Evolutionary conservation across 805 yeast species (phyloP).

Genomic region (Candida cerambycidarum): DNA sequence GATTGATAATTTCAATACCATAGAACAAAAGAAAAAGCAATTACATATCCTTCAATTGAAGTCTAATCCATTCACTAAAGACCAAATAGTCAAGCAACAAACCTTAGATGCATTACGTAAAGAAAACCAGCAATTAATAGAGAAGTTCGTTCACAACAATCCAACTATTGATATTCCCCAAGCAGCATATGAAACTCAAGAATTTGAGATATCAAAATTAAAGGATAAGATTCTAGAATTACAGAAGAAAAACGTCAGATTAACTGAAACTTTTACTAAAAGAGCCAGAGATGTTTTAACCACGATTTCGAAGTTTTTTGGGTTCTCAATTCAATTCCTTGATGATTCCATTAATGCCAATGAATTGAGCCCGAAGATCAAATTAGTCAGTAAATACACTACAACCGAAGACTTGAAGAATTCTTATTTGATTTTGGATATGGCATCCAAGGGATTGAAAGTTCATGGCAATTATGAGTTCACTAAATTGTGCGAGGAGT

Average conservation of each 20-base stretch:
- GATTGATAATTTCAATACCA: slow-evolving; percentile 22
- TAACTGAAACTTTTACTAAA: slow-evolving; percentile 56
- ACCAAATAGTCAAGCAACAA: slow-evolving; percentile 59
- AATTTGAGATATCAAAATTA: slow-evolving; percentile 49
- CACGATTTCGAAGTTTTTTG: slow-evolving; percentile 65
- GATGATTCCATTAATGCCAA: slow-evolving; percentile 42
- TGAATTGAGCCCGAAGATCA: slow-evolving; percentile 54
- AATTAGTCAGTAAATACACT: slow-evolving; percentile 47
- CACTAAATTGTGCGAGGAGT: slow-evolving; percentile 42
- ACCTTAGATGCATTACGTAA: slow-evolving; percentile 49
- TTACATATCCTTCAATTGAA: slow-evolving; percentile 60
- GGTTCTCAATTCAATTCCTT: slow-evolving; percentile 69
- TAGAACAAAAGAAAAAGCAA: slow-evolving; percentile 21
- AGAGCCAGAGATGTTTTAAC: slow-evolving; percentile 73
- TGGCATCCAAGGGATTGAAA: slow-evolving; percentile 52
- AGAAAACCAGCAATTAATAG: slow-evolving; percentile 58
- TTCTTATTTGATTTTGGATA: slow-evolving; percentile 57
- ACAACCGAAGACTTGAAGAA: slow-evolving; percentile 25
- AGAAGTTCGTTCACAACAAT: slow-evolving; percentile 19
- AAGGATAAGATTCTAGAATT: slow-evolving; percentile 49
- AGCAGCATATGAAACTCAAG: slow-evolving; percentile 62
- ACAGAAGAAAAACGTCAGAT: slow-evolving; percentile 52
- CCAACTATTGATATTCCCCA: slow-evolving; percentile 43
- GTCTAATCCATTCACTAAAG: slow-evolving; percentile 61
- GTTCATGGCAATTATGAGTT: slow-evolving; percentile 46